A percentile compares a stretch with the other conserved stretches of the same genome.
Conservation (phyloP, 768 basidiomycete species). For the Tricholoma furcatifolium region DNA sequence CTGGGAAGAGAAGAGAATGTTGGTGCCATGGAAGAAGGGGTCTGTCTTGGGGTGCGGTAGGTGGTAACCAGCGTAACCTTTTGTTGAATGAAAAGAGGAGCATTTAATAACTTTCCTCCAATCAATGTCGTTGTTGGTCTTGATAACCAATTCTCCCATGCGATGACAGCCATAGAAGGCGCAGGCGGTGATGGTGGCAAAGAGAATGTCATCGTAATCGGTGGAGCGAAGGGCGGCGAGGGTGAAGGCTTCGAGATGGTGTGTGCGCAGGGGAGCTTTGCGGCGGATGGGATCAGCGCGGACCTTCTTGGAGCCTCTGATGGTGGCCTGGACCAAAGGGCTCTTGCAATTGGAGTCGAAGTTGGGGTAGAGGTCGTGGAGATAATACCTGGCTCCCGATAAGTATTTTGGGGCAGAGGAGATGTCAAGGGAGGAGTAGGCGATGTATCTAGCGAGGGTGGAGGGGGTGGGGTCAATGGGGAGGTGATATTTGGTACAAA, state of each 20-base stretch:
- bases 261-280: conserved; percentile 18
- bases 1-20: conserved; percentile 20
- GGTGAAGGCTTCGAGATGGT: conserved; percentile 17
- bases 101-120: conserved; percentile 28
- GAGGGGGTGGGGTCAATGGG: too few relatives aligned
- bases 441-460: conserved; percentile 20
- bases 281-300: conserved; percentile 20
- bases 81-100: too few relatives aligned
- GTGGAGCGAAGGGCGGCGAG: conserved; percentile 5
- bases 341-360: conserved; percentile 11
- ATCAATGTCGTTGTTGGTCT: conserved; percentile 20
- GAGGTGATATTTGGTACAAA: conserved; percentile 9
- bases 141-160: too few relatives aligned
- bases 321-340: conserved; percentile 13
- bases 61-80: too few relatives aligned
- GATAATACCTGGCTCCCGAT: conserved; percentile 16
- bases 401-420: conserved; percentile 19
- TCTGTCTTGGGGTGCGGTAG: conserved; percentile 28
- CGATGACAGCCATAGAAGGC: conserved; percentile 28
- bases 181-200: conserved; percentile 21
- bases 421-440: conserved; percentile 11
- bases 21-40: conserved; percentile 25
- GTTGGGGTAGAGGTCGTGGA: conserved; percentile 20
- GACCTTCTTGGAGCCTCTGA: conserved; percentile 17
- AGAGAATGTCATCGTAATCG: too few relatives aligned